Conservation (phyloP, 441 rosid genomes). For the Biscutella laevigata region DNA sequence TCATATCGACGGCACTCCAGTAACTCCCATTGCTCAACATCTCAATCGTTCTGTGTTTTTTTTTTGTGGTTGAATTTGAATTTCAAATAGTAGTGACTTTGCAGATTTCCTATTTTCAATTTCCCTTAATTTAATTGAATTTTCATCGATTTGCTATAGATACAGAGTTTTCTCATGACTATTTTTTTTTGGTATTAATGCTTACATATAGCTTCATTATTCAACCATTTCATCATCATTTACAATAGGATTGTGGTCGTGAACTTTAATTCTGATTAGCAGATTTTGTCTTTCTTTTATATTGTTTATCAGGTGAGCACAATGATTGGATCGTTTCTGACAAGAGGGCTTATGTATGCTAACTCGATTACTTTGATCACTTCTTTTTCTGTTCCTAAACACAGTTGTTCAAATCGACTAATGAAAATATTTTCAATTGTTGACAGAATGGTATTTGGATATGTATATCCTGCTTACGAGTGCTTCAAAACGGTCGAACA, state of each 20-base stretch:
- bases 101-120: too few relatives aligned
- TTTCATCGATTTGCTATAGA: too few relatives aligned
- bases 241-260: too few relatives aligned
- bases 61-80: too few relatives aligned
- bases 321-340: constrained; percentile 92
- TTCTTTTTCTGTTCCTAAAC: background rate
- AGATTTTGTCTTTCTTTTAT: background rate
- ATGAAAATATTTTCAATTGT: constrained; percentile 1
- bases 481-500: constrained; percentile 82
- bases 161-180: too few relatives aligned
- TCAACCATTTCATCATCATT: too few relatives aligned
- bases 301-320: constrained; percentile 31
- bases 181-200: too few relatives aligned
- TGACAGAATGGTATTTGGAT: constrained; percentile 73
- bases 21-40: background rate
- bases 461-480: constrained; percentile 95
- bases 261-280: constrained; percentile 11
- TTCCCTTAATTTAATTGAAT: too few relatives aligned
- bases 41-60: background rate
- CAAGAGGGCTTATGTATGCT: constrained; percentile 80
- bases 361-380: background rate
- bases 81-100: too few relatives aligned
- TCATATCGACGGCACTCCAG: background rate
- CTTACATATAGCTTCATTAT: too few relatives aligned
- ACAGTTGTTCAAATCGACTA: background rate